These are phyloP conservation scores for Puya raimondii DNA, from an alignment of 176 grass and related monocot species.

Conservation along the genomic window DNA sequence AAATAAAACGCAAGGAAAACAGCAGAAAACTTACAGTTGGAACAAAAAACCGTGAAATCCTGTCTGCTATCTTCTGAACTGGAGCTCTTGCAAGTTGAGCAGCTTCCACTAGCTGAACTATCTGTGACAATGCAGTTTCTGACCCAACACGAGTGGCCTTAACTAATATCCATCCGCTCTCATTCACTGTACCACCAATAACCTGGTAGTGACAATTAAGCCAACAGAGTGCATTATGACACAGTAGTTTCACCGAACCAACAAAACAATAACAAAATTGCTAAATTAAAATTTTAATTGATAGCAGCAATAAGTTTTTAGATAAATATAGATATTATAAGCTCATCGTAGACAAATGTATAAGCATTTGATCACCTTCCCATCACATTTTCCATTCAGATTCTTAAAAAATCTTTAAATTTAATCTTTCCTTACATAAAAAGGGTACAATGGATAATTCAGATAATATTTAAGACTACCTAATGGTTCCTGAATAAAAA, in stretches of 20 bases:
- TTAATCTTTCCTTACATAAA: too few relatives aligned
- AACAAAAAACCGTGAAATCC: slow-evolving; percentile 86
- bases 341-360: too few relatives aligned
- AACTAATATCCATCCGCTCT: slow-evolving; percentile 86
- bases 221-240: slow-evolving; percentile 2
- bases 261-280: slow-evolving; percentile 6
- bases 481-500: too few relatives aligned
- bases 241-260: background rate
- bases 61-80: slow-evolving; percentile 86
- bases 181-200: slow-evolving; percentile 96
- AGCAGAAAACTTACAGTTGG: slow-evolving; percentile 59
- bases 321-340: too few relatives aligned
- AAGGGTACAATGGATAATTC: too few relatives aligned
- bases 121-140: slow-evolving; percentile 90
- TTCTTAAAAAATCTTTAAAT: too few relatives aligned
- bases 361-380: too few relatives aligned
- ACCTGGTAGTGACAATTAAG: slow-evolving; percentile 37
- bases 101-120: slow-evolving; percentile 95
- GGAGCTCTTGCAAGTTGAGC: slow-evolving; percentile 96
- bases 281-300: slow-evolving; percentile 36
- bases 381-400: too few relatives aligned
- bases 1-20: background rate
- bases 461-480: too few relatives aligned
- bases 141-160: slow-evolving; percentile 96
- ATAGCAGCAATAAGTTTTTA: background rate